Evolutionary conservation across 805 yeast genomes (phyloP).

Genomic region (Saccharomycopsis synnaedendra): DNA sequence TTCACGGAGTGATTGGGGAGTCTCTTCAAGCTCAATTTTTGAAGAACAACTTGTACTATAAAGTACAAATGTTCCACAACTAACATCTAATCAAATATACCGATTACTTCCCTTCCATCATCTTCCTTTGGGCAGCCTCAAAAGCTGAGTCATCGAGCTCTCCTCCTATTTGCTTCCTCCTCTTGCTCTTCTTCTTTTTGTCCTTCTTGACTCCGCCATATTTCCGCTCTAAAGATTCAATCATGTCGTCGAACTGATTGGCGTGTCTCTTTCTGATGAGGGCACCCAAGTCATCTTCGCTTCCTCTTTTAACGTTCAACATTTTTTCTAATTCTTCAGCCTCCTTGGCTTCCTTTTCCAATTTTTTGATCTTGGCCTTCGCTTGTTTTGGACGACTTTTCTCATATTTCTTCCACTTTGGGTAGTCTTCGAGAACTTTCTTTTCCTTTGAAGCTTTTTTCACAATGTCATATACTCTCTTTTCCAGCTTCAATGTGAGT

Average conservation of each 20-base stretch:
- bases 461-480: slow-evolving; percentile 44
- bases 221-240: slow-evolving; percentile 37
- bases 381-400: slow-evolving; percentile 37
- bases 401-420: slow-evolving; percentile 40
- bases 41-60: too few species aligned
- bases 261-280: slow-evolving; percentile 38
- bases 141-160: slow-evolving; percentile 43
- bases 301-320: slow-evolving; percentile 22
- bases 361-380: slow-evolving; percentile 34
- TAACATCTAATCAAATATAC: too few species aligned
- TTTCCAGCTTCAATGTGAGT: slow-evolving; percentile 45
- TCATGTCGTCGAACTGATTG: slow-evolving; percentile 33
- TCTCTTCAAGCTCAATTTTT: too few species aligned
- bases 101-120: slow-evolving; percentile 20
- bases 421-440: slow-evolving; percentile 22
- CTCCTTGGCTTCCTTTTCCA: slow-evolving; percentile 55
- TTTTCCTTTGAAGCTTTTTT: slow-evolving; percentile 30
- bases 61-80: too few species aligned
- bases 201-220: slow-evolving; percentile 27
- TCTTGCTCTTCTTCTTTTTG: slow-evolving; percentile 17
- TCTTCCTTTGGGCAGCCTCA: slow-evolving; percentile 30
- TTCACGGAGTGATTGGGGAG: too few species aligned
- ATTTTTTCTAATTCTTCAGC: slow-evolving; percentile 38
- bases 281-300: slow-evolving; percentile 32
- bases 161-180: slow-evolving; percentile 19